phyloP scores from a whole-genome alignment of 2,329 filamentous ascomycete species.

The Huntiella bhutanensis region DNA sequence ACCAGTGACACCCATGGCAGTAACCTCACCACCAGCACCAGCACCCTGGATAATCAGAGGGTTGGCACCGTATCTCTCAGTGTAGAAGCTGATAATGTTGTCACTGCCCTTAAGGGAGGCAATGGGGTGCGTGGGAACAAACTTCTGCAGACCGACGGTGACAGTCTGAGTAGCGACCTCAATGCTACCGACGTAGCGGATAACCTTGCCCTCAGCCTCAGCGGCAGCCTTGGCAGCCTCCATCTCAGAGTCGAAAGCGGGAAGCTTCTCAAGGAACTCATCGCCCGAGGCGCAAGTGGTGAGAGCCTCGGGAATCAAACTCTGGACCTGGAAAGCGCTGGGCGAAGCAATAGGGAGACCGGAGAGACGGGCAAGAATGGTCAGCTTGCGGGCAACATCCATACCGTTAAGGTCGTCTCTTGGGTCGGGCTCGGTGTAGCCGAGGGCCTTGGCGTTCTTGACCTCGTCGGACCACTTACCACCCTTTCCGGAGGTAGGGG shows the following conservation, averaged over 20 bases:
- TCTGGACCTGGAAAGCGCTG: slow-evolving; percentile 82
- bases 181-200: slow-evolving; percentile 85
- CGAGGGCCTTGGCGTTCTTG: slow-evolving; percentile 74
- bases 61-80: slow-evolving; percentile 77
- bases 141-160: slow-evolving; percentile 82
- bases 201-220: slow-evolving; percentile 71
- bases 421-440: slow-evolving; percentile 81
- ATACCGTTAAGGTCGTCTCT: slow-evolving; percentile 74
- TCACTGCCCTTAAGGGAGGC: slow-evolving; percentile 91
- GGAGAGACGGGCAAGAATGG: slow-evolving; percentile 73
- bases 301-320: slow-evolving; percentile 73
- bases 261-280: slow-evolving; percentile 67
- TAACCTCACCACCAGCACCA: slow-evolving; percentile 85
- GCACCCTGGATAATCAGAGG: slow-evolving; percentile 89
- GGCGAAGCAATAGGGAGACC: slow-evolving; percentile 68
- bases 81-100: slow-evolving; percentile 98
- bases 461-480: slow-evolving; percentile 86
- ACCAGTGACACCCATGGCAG: slow-evolving; percentile 90
- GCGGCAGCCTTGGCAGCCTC: slow-evolving; percentile 72
- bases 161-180: slow-evolving; percentile 65
- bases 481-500: slow-evolving; percentile 53
- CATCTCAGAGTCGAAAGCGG: slow-evolving; percentile 77
- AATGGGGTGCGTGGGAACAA: slow-evolving; percentile 75
- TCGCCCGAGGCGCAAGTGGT: slow-evolving; percentile 59
- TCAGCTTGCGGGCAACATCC: slow-evolving; percentile 88